Evolutionary conservation across 2,329 filamentous ascomycete genomes (phyloP).

Genomic region (Botrytis paeoniae): DNA sequence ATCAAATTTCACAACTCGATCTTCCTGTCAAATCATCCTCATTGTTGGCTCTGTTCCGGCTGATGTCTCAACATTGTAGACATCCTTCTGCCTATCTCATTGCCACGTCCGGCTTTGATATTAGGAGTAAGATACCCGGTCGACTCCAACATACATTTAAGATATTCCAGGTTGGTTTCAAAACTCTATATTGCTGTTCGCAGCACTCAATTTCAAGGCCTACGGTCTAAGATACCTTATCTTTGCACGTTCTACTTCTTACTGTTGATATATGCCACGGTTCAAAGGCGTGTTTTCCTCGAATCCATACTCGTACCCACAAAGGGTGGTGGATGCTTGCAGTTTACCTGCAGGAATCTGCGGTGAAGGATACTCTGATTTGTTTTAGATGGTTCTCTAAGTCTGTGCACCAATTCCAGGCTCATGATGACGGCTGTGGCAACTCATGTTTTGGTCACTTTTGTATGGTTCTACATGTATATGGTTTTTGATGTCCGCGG

Average conservation of each 20-base stretch:
- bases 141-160: not conserved
- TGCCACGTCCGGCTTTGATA: too few relatives aligned
- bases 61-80: not conserved
- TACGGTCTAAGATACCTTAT: not conserved
- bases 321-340: not conserved
- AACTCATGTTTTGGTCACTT: not conserved
- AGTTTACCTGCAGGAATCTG: not conserved
- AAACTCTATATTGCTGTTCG: not conserved
- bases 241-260: not conserved
- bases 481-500: not conserved
- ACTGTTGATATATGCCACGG: not conserved
- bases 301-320: not conserved
- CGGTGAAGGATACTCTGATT: too few relatives aligned
- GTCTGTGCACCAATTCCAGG: not conserved
- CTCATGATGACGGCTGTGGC: not conserved
- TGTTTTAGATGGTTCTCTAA: not conserved
- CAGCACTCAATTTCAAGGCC: not conserved
- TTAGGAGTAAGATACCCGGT: rapidly evolving
- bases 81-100: too few relatives aligned
- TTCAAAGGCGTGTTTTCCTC: too few relatives aligned
- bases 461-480: not conserved
- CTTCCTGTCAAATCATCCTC: not conserved
- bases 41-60: not conserved
- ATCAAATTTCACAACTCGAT: not conserved
- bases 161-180: not conserved